Conservation (phyloP, 768 basidiomycete species). For the Rhodosporidiobolus sp. region DNA sequence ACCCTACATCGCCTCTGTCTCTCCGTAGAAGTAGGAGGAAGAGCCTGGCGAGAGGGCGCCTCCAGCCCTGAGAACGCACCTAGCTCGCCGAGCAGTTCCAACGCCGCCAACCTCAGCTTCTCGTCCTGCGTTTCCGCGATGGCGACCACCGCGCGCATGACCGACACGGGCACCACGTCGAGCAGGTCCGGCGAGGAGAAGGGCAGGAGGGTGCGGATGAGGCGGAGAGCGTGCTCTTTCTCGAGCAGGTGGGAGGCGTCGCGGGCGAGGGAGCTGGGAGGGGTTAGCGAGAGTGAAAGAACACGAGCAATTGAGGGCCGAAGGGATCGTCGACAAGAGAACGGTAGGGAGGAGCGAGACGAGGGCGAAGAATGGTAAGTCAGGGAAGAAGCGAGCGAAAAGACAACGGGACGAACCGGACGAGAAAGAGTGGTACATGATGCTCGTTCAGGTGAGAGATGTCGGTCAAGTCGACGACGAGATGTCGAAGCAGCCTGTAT, state of each 20-base stretch:
- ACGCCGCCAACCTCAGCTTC: conserved; percentile 72
- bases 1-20: no score
- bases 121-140: conserved; percentile 91
- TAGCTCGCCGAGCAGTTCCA: conserved; percentile 87
- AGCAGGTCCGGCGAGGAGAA: neutral
- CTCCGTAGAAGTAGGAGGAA: neutral
- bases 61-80: conserved; percentile 55
- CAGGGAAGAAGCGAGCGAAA: neutral
- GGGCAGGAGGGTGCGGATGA: conserved; percentile 63
- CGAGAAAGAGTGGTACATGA: conserved; percentile 81
- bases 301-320: no score
- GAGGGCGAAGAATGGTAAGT: neutral
- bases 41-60: no score
- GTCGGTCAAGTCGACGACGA: conserved; percentile 68
- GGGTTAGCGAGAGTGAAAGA: no score
- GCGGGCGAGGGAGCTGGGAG: conserved; percentile 57
- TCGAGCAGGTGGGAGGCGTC: conserved; percentile 79
- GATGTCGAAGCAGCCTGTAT: conserved; percentile 77
- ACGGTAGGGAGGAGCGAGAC: no score
- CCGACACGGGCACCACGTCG: conserved; percentile 59
- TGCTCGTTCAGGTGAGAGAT: conserved; percentile 63
- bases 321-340: no score
- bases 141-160: conserved; percentile 85
- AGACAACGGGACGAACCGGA: conserved; percentile 60
- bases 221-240: conserved; percentile 86